phyloP scores from a whole-genome alignment of 192 early-diverging fungal species.

The Pecoramyces ruminantium region DNA sequence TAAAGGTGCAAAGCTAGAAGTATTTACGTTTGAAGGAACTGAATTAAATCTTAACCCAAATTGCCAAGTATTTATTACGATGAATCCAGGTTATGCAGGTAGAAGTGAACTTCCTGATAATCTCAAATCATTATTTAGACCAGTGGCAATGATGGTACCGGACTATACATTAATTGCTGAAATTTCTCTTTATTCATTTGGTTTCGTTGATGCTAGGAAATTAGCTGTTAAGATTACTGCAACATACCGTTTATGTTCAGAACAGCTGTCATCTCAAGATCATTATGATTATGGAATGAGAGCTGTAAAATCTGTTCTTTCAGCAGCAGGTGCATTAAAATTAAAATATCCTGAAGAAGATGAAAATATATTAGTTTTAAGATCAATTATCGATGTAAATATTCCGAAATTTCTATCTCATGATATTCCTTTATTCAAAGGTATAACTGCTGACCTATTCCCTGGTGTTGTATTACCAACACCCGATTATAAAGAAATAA shows the following conservation, averaged over 20 bases:
- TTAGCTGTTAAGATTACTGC: constrained; percentile 39
- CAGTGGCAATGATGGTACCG: constrained; percentile 23
- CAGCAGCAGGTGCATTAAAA: constrained; percentile 32
- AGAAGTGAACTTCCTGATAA: constrained; percentile 42
- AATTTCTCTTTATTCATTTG: constrained; percentile 44
- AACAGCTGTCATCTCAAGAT: constrained; percentile 43
- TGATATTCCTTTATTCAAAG: constrained; percentile 43
- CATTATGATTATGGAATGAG: constrained; percentile 44
- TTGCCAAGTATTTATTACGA: constrained; percentile 38
- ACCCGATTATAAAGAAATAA: constrained; percentile 31
- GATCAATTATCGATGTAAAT: constrained; percentile 44
- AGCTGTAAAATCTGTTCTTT: constrained; percentile 39
- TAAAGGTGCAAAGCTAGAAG: constrained; percentile 32
- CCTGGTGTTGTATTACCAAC: constrained; percentile 33
- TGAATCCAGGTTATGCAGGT: constrained; percentile 48
- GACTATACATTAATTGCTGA: constrained; percentile 46
- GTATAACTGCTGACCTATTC: constrained; percentile 42
- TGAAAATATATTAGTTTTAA: constrained; percentile 33
- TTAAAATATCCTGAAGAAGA: constrained; percentile 39
- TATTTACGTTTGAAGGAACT: constrained; percentile 37
- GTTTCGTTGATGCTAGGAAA: constrained; percentile 30
- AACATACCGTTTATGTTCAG: constrained; percentile 37
- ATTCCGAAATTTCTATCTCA: constrained; percentile 40
- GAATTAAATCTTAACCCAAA: constrained; percentile 33
- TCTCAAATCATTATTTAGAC: constrained; percentile 37